These are phyloP conservation scores for Ceriops decandra DNA, from an alignment of 345 rosid species.

Conservation along the genomic window DNA sequence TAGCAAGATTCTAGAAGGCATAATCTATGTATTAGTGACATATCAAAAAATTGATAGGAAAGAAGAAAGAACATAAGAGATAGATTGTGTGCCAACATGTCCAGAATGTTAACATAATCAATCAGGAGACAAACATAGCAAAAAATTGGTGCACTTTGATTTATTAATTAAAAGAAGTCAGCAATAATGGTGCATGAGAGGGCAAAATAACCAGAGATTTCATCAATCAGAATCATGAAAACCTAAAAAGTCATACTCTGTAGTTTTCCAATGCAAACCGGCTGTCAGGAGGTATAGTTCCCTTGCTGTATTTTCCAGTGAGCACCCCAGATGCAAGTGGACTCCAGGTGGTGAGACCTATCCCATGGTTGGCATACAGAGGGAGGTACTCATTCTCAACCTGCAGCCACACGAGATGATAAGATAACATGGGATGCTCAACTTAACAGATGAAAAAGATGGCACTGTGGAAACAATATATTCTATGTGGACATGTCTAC, in stretches of 20 bases:
- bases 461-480: too few species aligned
- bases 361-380: conserved; percentile 72
- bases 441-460: not conserved
- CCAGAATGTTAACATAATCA: too few species aligned
- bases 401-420: conserved; percentile 32
- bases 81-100: too few species aligned
- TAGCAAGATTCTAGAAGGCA: conserved; percentile 72
- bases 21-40: too few species aligned
- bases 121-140: too few species aligned
- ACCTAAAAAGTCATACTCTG: conserved; percentile 40
- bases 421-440: not conserved
- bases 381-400: conserved; percentile 93
- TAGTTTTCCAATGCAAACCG: conserved; percentile 94
- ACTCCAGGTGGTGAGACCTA: conserved; percentile 98
- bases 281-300: conserved; percentile 80
- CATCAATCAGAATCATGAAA: not conserved
- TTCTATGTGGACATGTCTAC: not conserved
- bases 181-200: not conserved
- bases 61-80: too few species aligned
- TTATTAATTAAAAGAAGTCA: too few species aligned
- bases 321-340: conserved; percentile 98
- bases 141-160: too few species aligned
- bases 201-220: not conserved
- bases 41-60: too few species aligned
- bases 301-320: conserved; percentile 92